Conservation (phyloP, 441 rosid species). For the Gossypium davidsonii region DNA sequence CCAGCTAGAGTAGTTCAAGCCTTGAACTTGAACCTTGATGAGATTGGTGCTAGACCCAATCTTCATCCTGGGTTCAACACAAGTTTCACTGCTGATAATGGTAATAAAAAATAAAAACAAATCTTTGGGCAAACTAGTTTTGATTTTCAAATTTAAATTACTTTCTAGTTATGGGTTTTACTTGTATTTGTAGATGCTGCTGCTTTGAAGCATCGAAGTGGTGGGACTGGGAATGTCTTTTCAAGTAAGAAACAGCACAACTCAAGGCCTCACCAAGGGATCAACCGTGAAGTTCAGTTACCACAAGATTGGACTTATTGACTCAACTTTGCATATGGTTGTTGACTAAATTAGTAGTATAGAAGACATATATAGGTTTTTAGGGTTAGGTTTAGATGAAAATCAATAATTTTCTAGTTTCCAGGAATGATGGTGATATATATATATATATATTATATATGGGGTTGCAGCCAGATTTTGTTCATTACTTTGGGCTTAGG, state of each 20-base stretch:
- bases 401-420: not conserved
- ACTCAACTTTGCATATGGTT: not conserved
- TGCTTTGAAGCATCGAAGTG: slow-evolving; percentile 16
- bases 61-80: slow-evolving; percentile 27
- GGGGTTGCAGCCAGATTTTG: slow-evolving; percentile 10
- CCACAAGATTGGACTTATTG: slow-evolving; percentile 67
- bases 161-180: not conserved
- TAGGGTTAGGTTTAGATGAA: slow-evolving; percentile 16
- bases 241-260: slow-evolving; percentile 26
- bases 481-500: slow-evolving; percentile 20
- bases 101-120: slow-evolving; percentile 7
- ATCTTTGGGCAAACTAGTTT: not conserved
- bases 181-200: slow-evolving; percentile 19
- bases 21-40: slow-evolving; percentile 46
- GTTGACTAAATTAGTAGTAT: not conserved
- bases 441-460: too few relatives aligned
- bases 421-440: not conserved
- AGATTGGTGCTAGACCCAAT: slow-evolving; percentile 23
- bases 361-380: not conserved
- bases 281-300: slow-evolving; percentile 33
- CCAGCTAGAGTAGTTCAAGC: slow-evolving; percentile 76
- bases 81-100: slow-evolving; percentile 6
- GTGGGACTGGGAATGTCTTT: slow-evolving; percentile 8
- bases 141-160: not conserved
- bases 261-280: slow-evolving; percentile 18